A percentile compares a stretch with the other conserved stretches of the same genome.
Conservation (phyloP, 495 filamentous ascomycete species). For the Talaromyces trachyspermus region DNA sequence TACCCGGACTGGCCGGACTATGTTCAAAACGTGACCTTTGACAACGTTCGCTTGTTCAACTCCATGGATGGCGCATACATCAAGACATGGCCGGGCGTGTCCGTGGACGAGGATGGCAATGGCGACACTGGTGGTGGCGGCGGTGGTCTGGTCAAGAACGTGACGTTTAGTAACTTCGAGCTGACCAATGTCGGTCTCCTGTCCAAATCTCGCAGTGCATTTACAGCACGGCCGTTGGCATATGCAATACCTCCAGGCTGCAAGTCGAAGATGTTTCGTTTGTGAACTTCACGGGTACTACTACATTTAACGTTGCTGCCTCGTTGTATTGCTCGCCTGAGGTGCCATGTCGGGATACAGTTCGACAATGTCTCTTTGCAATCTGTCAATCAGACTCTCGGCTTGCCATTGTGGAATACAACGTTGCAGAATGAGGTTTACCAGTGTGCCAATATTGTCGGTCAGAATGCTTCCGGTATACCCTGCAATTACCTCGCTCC, state of each 20-base stretch:
- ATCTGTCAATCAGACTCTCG: conserved; percentile 18
- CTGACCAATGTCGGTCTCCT: conserved; percentile 44
- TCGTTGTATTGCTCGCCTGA: conserved; percentile 45
- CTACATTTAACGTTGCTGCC: conserved; percentile 44
- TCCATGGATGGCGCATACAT: conserved; percentile 47
- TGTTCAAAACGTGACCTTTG: conserved; percentile 23
- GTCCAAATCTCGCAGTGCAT: conserved; percentile 54
- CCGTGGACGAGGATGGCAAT: conserved; percentile 18
- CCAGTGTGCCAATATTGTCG: conserved; percentile 19
- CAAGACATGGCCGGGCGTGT: conserved; percentile 43
- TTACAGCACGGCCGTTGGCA: conserved; percentile 33
- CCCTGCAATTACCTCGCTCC: conserved; percentile 20
- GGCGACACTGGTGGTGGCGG: conserved; percentile 25
- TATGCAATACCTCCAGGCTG: conserved; percentile 45
- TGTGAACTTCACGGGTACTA: conserved; percentile 50
- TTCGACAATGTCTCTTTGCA: conserved; percentile 47
- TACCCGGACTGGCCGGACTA: conserved; percentile 23
- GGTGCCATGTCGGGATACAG: conserved; percentile 40
- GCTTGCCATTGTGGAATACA: conserved; percentile 16
- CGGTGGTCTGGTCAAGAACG: conserved; percentile 37
- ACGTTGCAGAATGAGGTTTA: conserved; percentile 19
- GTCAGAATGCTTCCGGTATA: conserved; percentile 12
- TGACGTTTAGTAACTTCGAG: conserved; percentile 44
- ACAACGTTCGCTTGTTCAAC: conserved; percentile 20
- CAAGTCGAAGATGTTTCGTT: conserved; percentile 44